A percentile compares a stretch with the other conserved stretches of the same genome.
These are phyloP conservation scores for Pichia nakasei DNA, from an alignment of 805 yeast genomes.

Conservation along the genomic window DNA sequence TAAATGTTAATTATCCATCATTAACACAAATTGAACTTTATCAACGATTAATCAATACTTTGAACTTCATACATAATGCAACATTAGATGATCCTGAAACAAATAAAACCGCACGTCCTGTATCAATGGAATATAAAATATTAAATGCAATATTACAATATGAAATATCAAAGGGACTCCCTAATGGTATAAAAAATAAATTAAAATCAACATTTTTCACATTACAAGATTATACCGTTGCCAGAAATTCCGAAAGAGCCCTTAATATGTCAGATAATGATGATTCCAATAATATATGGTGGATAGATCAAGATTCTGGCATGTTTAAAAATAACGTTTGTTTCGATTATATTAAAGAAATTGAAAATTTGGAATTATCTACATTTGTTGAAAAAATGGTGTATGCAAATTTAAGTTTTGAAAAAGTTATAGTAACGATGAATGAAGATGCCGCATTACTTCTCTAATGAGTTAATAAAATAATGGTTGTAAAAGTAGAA, in stretches of 20 bases:
- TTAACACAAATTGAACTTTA: constrained; percentile 10
- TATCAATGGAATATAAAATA: constrained; percentile 11
- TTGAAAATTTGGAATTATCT: background rate
- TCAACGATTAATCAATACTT: constrained; percentile 15
- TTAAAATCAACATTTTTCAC: background rate
- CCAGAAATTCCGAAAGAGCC: constrained; percentile 5
- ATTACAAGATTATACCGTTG: constrained; percentile 6
- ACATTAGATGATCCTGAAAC: constrained; percentile 8
- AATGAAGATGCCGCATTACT: constrained; percentile 17
- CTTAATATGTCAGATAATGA: background rate
- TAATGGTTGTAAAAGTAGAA: no score
- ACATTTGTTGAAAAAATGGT: constrained; percentile 1
- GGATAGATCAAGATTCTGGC: constrained; percentile 4
- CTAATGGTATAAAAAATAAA: background rate
- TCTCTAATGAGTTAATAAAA: background rate
- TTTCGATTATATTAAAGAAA: constrained; percentile 9
- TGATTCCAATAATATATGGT: background rate
- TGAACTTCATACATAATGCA: constrained; percentile 22
- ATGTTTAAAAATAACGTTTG: constrained; percentile 8
- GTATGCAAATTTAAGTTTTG: constrained; percentile 11
- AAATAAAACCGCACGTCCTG: constrained; percentile 4
- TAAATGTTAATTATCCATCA: background rate
- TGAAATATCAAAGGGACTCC: constrained; percentile 16
- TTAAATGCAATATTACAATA: constrained; percentile 15
- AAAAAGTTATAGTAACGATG: constrained; percentile 14